Percentiles rank a stretch among this genome's conserved stretches.
These are phyloP conservation scores for Penicillium desertorum DNA, from an alignment of 495 filamentous ascomycete genomes.

Conservation along the genomic window DNA sequence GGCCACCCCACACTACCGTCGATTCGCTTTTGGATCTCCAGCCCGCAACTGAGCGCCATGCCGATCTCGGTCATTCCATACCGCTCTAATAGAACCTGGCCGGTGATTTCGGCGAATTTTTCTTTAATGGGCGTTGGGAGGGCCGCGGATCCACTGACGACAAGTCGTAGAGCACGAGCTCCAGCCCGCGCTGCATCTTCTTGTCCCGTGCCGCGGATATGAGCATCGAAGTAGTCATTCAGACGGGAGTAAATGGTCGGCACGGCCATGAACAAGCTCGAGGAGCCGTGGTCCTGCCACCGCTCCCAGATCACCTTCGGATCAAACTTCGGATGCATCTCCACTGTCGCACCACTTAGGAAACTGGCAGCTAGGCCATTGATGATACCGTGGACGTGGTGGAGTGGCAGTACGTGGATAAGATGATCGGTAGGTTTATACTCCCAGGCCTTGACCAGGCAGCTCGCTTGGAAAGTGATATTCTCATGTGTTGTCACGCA, in stretches of 20 bases:
- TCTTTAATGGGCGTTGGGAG: slow-evolving; percentile 44
- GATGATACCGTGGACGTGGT: slow-evolving; percentile 48
- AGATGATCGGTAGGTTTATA: slow-evolving; percentile 39
- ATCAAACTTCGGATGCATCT: slow-evolving; percentile 49
- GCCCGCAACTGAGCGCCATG: slow-evolving; percentile 48
- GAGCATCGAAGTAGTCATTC: slow-evolving; percentile 46
- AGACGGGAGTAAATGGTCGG: slow-evolving; percentile 49
- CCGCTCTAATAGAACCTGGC: slow-evolving; percentile 44
- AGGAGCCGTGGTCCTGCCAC: slow-evolving; percentile 40
- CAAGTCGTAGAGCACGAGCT: slow-evolving; percentile 36
- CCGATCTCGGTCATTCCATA: slow-evolving; percentile 52
- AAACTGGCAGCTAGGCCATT: slow-evolving; percentile 43
- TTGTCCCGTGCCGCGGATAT: slow-evolving; percentile 41
- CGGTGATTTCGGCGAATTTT: slow-evolving; percentile 44
- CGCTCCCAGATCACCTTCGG: slow-evolving; percentile 44
- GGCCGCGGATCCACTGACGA: slow-evolving; percentile 47
- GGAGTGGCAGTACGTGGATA: slow-evolving; percentile 48
- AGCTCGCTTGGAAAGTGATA: slow-evolving; percentile 45
- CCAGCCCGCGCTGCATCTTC: slow-evolving; percentile 36
- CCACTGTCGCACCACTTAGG: slow-evolving; percentile 41
- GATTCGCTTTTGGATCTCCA: slow-evolving; percentile 37
- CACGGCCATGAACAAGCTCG: slow-evolving; percentile 48
- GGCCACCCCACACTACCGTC: slow-evolving; percentile 51
- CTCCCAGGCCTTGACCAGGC: slow-evolving; percentile 39
- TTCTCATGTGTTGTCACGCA: slow-evolving; percentile 47